Evolutionary conservation across 805 yeast species (phyloP).

Genomic region (Spathaspora hagerdaliae): DNA sequence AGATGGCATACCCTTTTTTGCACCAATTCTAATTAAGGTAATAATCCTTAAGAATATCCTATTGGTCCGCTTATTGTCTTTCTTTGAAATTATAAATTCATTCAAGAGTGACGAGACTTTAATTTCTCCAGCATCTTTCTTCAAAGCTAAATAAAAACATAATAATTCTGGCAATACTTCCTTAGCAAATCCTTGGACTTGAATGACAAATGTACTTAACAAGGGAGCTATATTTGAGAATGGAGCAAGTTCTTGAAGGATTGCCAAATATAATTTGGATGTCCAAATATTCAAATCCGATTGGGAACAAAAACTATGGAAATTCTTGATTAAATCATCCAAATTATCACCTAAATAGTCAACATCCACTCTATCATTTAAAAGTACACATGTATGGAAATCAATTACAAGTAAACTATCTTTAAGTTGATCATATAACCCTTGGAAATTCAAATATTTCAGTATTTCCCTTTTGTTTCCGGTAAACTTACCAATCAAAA

Average conservation of each 20-base stretch:
- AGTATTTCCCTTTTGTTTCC: slow-evolving; percentile 11
- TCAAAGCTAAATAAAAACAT: slow-evolving; percentile 17
- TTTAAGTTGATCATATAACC: slow-evolving; percentile 11
- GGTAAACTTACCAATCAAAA: slow-evolving; percentile 26
- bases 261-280: slow-evolving; percentile 23
- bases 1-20: slow-evolving; percentile 16
- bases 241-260: slow-evolving; percentile 27
- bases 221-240: slow-evolving; percentile 27
- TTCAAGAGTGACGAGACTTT: slow-evolving; percentile 8
- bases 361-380: slow-evolving; percentile 17
- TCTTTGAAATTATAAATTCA: slow-evolving; percentile 6
- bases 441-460: slow-evolving; percentile 19
- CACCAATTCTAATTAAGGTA: slow-evolving; percentile 38
- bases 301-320: slow-evolving; percentile 6
- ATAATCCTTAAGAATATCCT: slow-evolving; percentile 18
- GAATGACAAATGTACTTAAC: slow-evolving; percentile 24
- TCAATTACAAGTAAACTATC: slow-evolving; percentile 27
- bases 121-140: slow-evolving; percentile 13
- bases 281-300: slow-evolving; percentile 24
- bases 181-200: slow-evolving; percentile 12
- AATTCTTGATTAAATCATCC: slow-evolving; percentile 8
- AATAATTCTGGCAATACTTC: slow-evolving; percentile 22
- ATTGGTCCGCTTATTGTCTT: slow-evolving; percentile 6
- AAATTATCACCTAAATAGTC: slow-evolving; percentile 11
- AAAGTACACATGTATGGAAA: slow-evolving; percentile 28